A percentile compares a stretch with the other conserved stretches of the same genome.
Evolutionary conservation across 1,284 basidiomycete species (phyloP).

Genomic region (Baeospora myosura): DNA sequence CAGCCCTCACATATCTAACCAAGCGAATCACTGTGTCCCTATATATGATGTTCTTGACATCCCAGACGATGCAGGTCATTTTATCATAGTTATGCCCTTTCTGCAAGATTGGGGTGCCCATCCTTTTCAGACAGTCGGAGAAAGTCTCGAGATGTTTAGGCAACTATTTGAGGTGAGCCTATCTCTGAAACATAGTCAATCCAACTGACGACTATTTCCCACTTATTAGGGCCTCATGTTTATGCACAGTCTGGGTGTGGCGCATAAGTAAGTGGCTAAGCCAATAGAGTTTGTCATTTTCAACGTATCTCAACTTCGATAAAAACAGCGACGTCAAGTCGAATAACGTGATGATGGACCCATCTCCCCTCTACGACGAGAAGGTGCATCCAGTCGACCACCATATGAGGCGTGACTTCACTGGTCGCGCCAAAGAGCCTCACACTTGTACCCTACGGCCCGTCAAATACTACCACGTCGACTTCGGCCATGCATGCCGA

Average conservation of each 20-base stretch:
- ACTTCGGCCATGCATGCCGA: constrained; percentile 28
- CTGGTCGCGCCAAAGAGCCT: constrained; percentile 17
- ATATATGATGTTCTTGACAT: constrained; percentile 18
- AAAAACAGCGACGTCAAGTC: constrained; percentile 29
- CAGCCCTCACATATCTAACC: not conserved
- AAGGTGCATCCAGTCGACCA: constrained; percentile 20
- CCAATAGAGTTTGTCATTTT: not conserved
- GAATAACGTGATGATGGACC: constrained; percentile 33
- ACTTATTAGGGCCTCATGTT: constrained; percentile 22
- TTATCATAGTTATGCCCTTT: constrained; percentile 26
- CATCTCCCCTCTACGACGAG: constrained; percentile 19
- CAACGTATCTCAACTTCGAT: not conserved
- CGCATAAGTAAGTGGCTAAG: constrained; percentile 19
- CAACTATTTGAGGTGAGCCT: constrained; percentile 25
- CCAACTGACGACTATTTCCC: no score
- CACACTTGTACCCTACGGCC: constrained; percentile 21
- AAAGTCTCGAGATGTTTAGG: constrained; percentile 24
- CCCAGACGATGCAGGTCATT: constrained; percentile 4
- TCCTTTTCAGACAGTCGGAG: constrained; percentile 25
- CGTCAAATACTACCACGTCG: constrained; percentile 24
- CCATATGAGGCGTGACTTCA: constrained; percentile 12
- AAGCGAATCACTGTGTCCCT: constrained; percentile 22
- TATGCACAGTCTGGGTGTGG: constrained; percentile 23
- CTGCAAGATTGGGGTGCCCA: constrained; percentile 19
- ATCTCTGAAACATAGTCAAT: not conserved